Evolutionary conservation across 495 filamentous ascomycete species (phyloP), one percentile per base, ranked within the genome.

Genomic region (Lepraria neglecta): DNA sequence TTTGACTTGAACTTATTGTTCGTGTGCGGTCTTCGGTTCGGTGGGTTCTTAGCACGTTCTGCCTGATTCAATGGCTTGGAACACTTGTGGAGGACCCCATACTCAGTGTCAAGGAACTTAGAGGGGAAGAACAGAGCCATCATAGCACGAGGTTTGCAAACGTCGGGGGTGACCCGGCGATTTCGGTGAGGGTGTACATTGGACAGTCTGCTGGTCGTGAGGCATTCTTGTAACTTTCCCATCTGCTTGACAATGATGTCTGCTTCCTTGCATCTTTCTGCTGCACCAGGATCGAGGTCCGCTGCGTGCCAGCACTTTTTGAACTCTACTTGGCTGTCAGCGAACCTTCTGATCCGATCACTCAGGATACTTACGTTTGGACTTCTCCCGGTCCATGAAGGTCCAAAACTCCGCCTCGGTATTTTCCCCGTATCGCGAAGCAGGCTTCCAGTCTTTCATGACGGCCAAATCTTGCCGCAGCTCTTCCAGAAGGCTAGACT

Each of bases 111-210:
- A 21, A 77, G 66, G 60, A 74, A 77, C 28, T 64, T 56, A 10
- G 67, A 60, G 3, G 72, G 72, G 62, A 77, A 78, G 70, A 77
- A 80, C 24, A 77, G 63, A 0, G 67, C 67, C 68, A 77, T 74
- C 27, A 62, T 65, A n/a, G 69, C 70, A 45, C 72, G 75, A 2
- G 77, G 74, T 27, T 74, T 69, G 15, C 71, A 59, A 4, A 74
- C 71, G 55, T 78, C 76, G 51, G 72, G 68, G n/a, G 71, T 54
- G 57, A 78, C 68, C 54, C 73, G 74, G 14, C 72, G 68, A 60
- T 78, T 73, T 5, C 68, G 69, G 52, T 72, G 65, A 0, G 71
- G 67, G 45, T 69, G 65, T 12, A 76, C 57, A 56, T 57, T 55
- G 52, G 57, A 60, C 58, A 24, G 21, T 51, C 12, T 42, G 21